A percentile compares a stretch with the other conserved stretches of the same genome.
Conservation (phyloP, 495 filamentous ascomycete genomes). For the Lasiosphaeria hispida region DNA sequence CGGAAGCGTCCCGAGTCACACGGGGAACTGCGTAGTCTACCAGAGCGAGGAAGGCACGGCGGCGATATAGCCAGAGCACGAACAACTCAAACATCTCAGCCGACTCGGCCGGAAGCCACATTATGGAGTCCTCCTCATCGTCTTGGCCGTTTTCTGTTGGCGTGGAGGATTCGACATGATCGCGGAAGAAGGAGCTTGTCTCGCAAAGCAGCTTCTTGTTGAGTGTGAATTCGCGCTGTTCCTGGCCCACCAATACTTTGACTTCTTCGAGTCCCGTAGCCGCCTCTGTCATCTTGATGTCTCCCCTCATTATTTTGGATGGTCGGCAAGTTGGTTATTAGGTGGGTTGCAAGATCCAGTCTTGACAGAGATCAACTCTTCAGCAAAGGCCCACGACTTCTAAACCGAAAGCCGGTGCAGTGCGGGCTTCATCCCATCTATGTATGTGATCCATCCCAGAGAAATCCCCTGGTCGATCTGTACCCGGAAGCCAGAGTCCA, state of each 20-base stretch:
- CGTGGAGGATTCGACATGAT: conserved; percentile 29
- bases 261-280: conserved; percentile 32
- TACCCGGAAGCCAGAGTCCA: too few species aligned
- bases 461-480: too few species aligned
- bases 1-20: conserved; percentile 21
- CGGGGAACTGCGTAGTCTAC: conserved; percentile 35
- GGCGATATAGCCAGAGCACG: conserved; percentile 44
- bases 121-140: conserved; percentile 25
- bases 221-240: conserved; percentile 41
- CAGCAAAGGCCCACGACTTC: too few species aligned
- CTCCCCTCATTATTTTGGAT: too few species aligned
- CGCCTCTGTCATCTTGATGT: too few species aligned
- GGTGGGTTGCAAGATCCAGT: too few species aligned
- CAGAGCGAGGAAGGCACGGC: conserved; percentile 33
- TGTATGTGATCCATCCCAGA: too few species aligned
- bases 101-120: conserved; percentile 41
- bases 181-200: conserved; percentile 41
- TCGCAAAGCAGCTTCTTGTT: conserved; percentile 39
- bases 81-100: conserved; percentile 49
- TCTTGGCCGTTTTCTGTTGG: conserved; percentile 7
- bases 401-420: too few species aligned
- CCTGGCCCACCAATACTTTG: conserved; percentile 41
- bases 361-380: too few species aligned
- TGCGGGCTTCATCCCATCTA: too few species aligned
- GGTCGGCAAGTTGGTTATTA: too few species aligned